phyloP scores from a whole-genome alignment of 768 basidiomycete species.

The Suillus sp. region DNA sequence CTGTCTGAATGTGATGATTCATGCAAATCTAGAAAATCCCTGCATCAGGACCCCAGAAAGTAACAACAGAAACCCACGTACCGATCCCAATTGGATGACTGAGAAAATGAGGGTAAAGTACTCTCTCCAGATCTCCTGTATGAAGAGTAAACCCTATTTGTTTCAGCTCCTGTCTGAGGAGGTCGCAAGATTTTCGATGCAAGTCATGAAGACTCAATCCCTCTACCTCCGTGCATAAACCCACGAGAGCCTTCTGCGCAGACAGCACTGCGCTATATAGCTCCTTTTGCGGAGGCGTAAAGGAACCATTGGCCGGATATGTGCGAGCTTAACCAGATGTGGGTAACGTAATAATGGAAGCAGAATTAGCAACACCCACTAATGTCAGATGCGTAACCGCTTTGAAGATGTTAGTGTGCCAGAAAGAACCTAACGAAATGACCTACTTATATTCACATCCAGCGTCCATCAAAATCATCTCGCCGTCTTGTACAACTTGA shows the following conservation, averaged over 20 bases:
- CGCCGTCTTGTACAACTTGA: slow-evolving; percentile 66
- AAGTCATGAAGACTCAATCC: slow-evolving; percentile 71
- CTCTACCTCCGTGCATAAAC: slow-evolving; percentile 57
- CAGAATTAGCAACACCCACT: slow-evolving; percentile 48
- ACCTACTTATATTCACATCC: slow-evolving; percentile 89
- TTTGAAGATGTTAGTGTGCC: slow-evolving; percentile 30
- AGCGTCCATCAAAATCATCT: slow-evolving; percentile 86
- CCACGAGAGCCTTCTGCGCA: slow-evolving; percentile 68
- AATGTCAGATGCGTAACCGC: slow-evolving; percentile 94
- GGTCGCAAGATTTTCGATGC: slow-evolving; percentile 69
- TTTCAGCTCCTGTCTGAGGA: slow-evolving; percentile 71
- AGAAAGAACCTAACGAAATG: slow-evolving; percentile 11
- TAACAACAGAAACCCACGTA: slow-evolving; percentile 33
- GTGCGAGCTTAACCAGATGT: slow-evolving; percentile 62
- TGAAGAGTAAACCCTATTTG: slow-evolving; percentile 52
- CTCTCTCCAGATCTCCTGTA: slow-evolving; percentile 62
- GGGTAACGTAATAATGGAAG: slow-evolving; percentile 13
- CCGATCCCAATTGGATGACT: slow-evolving; percentile 93
- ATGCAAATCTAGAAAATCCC: slow-evolving; percentile 68
- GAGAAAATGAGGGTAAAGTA: slow-evolving; percentile 90
- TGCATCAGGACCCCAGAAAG: slow-evolving; percentile 13
- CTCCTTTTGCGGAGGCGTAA: slow-evolving; percentile 77
- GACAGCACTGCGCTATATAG: slow-evolving; percentile 80
- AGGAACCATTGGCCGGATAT: slow-evolving; percentile 82
- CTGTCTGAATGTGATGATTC: slow-evolving; percentile 72